Evolutionary conservation across 2,329 filamentous ascomycete species (phyloP), one percentile per base, ranked within the genome.

Genomic region (Neopestalotiopsis clavispora): DNA sequence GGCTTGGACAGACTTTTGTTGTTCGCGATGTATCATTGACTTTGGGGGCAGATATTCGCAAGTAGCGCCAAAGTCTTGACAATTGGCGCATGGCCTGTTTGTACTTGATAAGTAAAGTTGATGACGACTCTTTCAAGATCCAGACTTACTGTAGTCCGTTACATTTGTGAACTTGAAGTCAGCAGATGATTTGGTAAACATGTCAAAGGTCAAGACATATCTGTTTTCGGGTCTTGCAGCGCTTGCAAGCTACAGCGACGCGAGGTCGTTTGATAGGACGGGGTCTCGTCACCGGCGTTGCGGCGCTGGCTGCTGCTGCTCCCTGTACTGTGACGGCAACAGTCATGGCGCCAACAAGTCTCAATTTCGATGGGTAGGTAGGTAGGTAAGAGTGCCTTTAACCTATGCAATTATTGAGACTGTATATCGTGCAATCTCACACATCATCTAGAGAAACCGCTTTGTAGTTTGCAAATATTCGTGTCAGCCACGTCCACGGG

Each of bases 1-100:
- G 4, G 67, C 67, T 34, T 70, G 69, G 59, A 68, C 60, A 9
- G 68, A 67, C 38, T 59, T 64, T 42, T 67, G 67, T 9, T 65
- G 69, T 40, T 76, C 71, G 6, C 74, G 74, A 9, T 77, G 78
- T 10, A 80, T 71, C 20, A 81, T 78, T 45, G 73, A 76, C 71
- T 78, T 80, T 14, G 78, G 76, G 40, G 79, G 72, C 61, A 81
- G 57, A 70, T 80, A 81, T 72, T 80, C 78, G 66, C 75, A 78
- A 14, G 73, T 72, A 52, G 80, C 79, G 3, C 66, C 56, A 45
- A 71, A 68, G 45, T 72, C 71, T 61, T 69, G 42, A 68, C 58
- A 66, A 49, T 69, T 71, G 32, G 66, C 62, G 38, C 67, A 52
- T 30, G 28, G 13, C 4, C 57, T 66, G 59, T 1, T 32, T 42